These are phyloP conservation scores for Candida montana DNA, from an alignment of 805 yeast species.

Conservation along the genomic window DNA sequence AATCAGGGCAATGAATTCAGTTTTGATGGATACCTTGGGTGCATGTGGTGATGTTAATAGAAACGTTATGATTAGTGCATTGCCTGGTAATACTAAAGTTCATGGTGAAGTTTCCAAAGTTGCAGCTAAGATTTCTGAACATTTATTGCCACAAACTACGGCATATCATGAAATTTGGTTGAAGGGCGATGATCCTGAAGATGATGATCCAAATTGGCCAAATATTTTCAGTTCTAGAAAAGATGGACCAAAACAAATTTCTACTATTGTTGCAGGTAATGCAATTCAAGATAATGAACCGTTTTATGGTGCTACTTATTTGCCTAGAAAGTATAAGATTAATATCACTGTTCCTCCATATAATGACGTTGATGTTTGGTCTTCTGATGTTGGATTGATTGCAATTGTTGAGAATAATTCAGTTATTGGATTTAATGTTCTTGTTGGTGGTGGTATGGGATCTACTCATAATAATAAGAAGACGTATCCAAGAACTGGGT, in stretches of 20 bases:
- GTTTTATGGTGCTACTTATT: slow-evolving; percentile 74
- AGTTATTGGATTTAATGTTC: slow-evolving; percentile 76
- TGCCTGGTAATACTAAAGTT: slow-evolving; percentile 77
- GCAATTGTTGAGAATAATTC: slow-evolving; percentile 67
- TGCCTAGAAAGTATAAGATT: slow-evolving; percentile 94
- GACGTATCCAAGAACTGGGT: slow-evolving; percentile 94
- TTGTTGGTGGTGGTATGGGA: slow-evolving; percentile 99
- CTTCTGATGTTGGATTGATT: slow-evolving; percentile 89
- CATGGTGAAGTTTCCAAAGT: slow-evolving; percentile 67
- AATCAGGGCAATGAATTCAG: slow-evolving; percentile 88
- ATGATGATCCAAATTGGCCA: slow-evolving; percentile 56
- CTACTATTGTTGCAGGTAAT: slow-evolving; percentile 80
- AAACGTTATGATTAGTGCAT: slow-evolving; percentile 90
- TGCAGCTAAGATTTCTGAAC: slow-evolving; percentile 68
- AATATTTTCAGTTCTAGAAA: slow-evolving; percentile 59
- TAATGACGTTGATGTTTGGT: slow-evolving; percentile 95
- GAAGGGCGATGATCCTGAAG: slow-evolving; percentile 74
- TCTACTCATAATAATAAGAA: slow-evolving; percentile 94
- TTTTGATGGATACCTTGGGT: slow-evolving; percentile 88
- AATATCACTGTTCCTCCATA: slow-evolving; percentile 94
- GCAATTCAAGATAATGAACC: slow-evolving; percentile 83
- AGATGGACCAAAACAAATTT: slow-evolving; percentile 74
- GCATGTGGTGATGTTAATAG: slow-evolving; percentile 99
- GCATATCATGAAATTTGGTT: slow-evolving; percentile 98
- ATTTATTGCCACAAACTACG: slow-evolving; percentile 83